Conservation (phyloP, 768 basidiomycete genomes). For the Brasilioporus rufonigricans region DNA sequence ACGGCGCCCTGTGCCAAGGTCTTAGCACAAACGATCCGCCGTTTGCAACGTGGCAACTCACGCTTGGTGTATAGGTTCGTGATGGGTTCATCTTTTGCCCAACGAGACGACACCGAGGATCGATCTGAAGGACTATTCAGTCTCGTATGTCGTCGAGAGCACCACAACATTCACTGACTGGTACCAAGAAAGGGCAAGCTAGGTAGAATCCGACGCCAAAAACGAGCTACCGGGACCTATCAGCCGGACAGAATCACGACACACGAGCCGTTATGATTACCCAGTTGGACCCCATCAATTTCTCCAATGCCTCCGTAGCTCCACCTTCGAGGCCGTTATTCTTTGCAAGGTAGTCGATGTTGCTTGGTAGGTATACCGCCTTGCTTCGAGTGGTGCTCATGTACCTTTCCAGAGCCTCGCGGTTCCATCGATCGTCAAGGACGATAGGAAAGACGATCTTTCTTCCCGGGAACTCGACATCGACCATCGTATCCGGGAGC, state of each 20-base stretch:
- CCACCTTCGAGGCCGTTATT: constrained; percentile 56
- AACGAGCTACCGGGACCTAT: constrained; percentile 44
- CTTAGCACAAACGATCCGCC: background rate
- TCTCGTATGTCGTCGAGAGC: background rate
- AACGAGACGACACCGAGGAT: constrained; percentile 55
- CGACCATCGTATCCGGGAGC: constrained; percentile 39
- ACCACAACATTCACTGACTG: constrained; percentile 35
- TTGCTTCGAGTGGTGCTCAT: constrained; percentile 51
- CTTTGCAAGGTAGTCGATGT: constrained; percentile 61
- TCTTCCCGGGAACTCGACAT: constrained; percentile 49
- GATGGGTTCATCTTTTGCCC: constrained; percentile 79
- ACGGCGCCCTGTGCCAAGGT: constrained; percentile 50
- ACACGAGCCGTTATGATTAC: constrained; percentile 28
- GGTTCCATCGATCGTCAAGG: constrained; percentile 57
- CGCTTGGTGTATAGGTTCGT: constrained; percentile 60
- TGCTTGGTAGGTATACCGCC: constrained; percentile 67
- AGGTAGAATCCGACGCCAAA: constrained; percentile 65
- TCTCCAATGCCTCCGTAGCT: constrained; percentile 41
- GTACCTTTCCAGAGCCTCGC: constrained; percentile 55
- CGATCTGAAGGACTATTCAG: constrained; percentile 37
- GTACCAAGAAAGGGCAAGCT: constrained; percentile 60
- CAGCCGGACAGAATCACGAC: background rate
- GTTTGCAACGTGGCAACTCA: constrained; percentile 21
- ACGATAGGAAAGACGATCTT: constrained; percentile 60
- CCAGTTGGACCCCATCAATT: constrained; percentile 50